These are phyloP conservation scores for Aspergillus tamarii DNA, from an alignment of 2,329 filamentous ascomycete genomes.

Conservation along the genomic window DNA sequence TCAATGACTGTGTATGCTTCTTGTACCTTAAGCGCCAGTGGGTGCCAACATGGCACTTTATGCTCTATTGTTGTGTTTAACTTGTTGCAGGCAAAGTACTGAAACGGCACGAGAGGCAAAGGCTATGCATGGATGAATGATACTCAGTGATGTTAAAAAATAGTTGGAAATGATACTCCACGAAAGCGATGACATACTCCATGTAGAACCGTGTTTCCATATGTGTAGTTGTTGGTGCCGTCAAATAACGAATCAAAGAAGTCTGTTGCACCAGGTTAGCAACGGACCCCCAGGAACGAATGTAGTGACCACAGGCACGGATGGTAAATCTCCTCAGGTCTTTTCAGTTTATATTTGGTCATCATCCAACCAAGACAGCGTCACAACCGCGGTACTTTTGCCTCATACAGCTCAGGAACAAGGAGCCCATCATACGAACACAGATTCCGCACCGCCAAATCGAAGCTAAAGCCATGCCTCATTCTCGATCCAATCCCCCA, in stretches of 20 bases:
- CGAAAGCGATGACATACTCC: neutral
- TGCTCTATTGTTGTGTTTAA: neutral
- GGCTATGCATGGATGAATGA: neutral
- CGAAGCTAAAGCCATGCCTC: slow-evolving; percentile 6
- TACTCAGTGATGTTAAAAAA: neutral
- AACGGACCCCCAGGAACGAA: neutral
- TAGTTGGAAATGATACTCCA: neutral
- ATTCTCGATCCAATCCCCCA: slow-evolving; percentile 11
- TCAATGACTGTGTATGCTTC: neutral
- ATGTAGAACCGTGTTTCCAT: neutral
- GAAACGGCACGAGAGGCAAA: neutral
- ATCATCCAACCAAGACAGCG: slow-evolving; percentile 39
- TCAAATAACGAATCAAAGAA: neutral
- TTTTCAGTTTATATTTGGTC: slow-evolving; percentile 48
- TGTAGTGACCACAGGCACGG: neutral
- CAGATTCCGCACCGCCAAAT: slow-evolving; percentile 22
- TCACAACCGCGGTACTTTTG: slow-evolving; percentile 34
- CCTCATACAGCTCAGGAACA: slow-evolving; percentile 15
- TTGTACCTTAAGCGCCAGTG: neutral
- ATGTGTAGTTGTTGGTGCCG: neutral
- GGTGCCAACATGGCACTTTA: neutral
- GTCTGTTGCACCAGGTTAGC: neutral
- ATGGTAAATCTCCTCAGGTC: slow-evolving; percentile 46
- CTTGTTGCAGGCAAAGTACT: neutral
- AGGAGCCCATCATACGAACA: slow-evolving; percentile 5